Evolutionary conservation across 805 yeast genomes (phyloP), one percentile per base, ranked within the genome.

Genomic region (Ogataea chonburiensis): DNA sequence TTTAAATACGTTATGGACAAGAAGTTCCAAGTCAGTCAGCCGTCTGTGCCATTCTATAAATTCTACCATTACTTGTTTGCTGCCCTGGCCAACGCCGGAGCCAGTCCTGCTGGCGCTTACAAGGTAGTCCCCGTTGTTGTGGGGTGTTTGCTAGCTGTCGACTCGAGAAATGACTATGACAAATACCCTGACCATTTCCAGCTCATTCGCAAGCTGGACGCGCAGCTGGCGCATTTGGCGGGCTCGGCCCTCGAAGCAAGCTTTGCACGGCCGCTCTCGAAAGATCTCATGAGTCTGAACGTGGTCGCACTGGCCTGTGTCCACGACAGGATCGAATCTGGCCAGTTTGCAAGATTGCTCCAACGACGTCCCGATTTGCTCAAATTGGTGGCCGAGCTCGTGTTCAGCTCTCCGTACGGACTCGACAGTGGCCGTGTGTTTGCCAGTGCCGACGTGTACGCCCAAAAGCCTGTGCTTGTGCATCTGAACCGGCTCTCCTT

Each of bases 401-500:
- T 47, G 3, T 45, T 54, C 31, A 41, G 43, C 28, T 47, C 50
- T 9, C 46, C 46, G 3, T 37, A 47, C 38, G 63, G 61, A 4
- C 31, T 56, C 11, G 42, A 52, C 8, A 46, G 48, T 23, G 56
- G 54, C 4, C 19, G 17, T 8, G 18, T 8, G 10, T 16, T 31
- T 8, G 2, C 4, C 10, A 18, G 7, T n/a, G 33, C 5, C 26
- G 47, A 11, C 17, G n/a, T n/a, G n/a, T n/a, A n/a, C n/a, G 33
- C 41, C 3, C 20, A 40, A 1, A 46, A 37, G 3, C 81, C 82
- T 0, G 67, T 68, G 1, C 41, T 71, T 18, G 71, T 68, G 38
- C 75, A 75, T 44, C 47, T 77, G 28, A 76, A 67, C 50, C 61
- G 69, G 29, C 43, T 79, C 14, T 67, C 82, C 0, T 64, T 67